Percentiles rank a stretch among this genome's conserved stretches.
phyloP scores from a whole-genome alignment of 2,329 filamentous ascomycete species.

The Colletotrichum tofieldiae region DNA sequence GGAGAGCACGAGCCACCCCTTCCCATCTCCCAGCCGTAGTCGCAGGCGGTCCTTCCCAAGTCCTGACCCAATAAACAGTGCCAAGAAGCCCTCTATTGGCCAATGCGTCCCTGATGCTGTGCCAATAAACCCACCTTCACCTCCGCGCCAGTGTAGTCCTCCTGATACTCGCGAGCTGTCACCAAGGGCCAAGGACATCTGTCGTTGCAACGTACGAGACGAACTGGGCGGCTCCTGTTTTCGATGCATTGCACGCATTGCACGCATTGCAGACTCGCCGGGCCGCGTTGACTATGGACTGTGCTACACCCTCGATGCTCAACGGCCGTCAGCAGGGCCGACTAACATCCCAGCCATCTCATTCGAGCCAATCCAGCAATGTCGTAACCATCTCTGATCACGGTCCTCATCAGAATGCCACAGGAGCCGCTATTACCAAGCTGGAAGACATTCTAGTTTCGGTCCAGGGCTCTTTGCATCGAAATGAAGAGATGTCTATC shows the following conservation, averaged over 20 bases:
- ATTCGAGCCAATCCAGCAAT: slow-evolving; percentile 11
- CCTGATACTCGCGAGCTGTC: background rate
- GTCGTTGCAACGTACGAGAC: background rate
- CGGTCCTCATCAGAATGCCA: slow-evolving; percentile 30
- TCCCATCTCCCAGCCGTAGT: background rate
- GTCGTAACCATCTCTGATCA: slow-evolving; percentile 33
- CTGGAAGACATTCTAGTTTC: slow-evolving; percentile 71
- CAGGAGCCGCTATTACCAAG: slow-evolving; percentile 59
- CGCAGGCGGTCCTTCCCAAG: background rate
- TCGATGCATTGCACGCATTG: background rate
- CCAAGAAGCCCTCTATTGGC: background rate
- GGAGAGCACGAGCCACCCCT: background rate
- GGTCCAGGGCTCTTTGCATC: slow-evolving; percentile 65
- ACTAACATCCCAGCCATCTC: slow-evolving; percentile 30
- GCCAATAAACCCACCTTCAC: background rate
- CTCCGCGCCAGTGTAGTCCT: background rate
- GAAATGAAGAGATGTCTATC: slow-evolving; percentile 63
- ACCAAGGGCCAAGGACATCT: background rate
- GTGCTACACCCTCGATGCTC: slow-evolving; percentile 30
- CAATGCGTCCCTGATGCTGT: background rate
- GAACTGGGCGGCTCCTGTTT: no score
- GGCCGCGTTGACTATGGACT: slow-evolving; percentile 18
- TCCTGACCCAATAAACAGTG: background rate
- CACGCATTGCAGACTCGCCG: background rate
- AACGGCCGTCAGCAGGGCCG: slow-evolving; percentile 23